These are phyloP conservation scores for Colletotrichum sp. DNA, from an alignment of 2,329 filamentous ascomycete genomes.

Conservation along the genomic window DNA sequence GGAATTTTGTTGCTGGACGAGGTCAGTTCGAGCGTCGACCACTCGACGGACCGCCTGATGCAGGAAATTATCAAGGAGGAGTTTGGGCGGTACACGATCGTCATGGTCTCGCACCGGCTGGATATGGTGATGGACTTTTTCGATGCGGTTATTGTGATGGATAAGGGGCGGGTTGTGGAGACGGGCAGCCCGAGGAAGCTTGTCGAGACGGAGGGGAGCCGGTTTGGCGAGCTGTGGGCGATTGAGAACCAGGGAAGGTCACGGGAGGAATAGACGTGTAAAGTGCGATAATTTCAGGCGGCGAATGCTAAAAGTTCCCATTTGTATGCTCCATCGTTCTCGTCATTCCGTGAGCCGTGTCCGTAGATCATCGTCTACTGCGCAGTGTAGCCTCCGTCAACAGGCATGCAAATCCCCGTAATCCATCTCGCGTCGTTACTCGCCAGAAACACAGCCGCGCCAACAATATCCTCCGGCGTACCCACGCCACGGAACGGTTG, in stretches of 20 bases:
- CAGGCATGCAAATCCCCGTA: background rate
- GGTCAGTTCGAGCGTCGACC: slow-evolving; percentile 46
- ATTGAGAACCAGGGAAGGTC: slow-evolving; percentile 21
- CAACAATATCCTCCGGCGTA: background rate
- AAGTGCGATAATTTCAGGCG: background rate
- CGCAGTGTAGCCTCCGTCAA: background rate
- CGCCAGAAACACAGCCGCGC: background rate
- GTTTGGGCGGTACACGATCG: slow-evolving; percentile 55
- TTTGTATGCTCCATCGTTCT: accelerated
- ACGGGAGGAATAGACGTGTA: background rate
- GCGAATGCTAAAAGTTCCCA: background rate
- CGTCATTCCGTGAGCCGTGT: background rate
- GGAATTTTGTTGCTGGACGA: slow-evolving; percentile 46
- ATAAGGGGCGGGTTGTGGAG: slow-evolving; percentile 49
- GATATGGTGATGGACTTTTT: slow-evolving; percentile 57
- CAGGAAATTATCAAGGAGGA: slow-evolving; percentile 43
- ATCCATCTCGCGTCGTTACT: background rate
- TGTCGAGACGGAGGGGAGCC: slow-evolving; percentile 26
- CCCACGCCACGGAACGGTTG: background rate
- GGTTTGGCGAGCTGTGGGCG: slow-evolving; percentile 36
- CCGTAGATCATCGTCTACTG: background rate
- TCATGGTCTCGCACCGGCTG: slow-evolving; percentile 51
- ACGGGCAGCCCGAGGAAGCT: slow-evolving; percentile 15
- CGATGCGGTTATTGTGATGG: slow-evolving; percentile 54
- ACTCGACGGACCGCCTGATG: slow-evolving; percentile 45